Evolutionary conservation across 2,329 filamentous ascomycete genomes (phyloP).

Genomic region (Juglanconis juglandina): DNA sequence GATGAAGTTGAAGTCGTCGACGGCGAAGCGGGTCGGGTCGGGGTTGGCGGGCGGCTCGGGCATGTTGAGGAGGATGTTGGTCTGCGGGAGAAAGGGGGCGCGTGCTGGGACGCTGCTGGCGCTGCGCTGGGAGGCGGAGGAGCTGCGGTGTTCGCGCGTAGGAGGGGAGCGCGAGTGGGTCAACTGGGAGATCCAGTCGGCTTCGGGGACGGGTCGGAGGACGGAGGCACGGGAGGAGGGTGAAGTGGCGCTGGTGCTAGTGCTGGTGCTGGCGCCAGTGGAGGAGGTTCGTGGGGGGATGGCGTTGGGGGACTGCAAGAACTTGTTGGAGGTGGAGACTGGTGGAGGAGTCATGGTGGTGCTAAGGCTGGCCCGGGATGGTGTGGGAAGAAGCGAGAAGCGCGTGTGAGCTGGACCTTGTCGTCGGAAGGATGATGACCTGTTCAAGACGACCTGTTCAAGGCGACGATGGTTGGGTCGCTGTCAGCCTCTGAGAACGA

Average conservation of each 20-base stretch:
- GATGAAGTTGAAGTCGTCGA: slow-evolving; percentile 52
- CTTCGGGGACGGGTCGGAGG: slow-evolving; percentile 56
- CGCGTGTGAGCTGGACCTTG: too few relatives aligned
- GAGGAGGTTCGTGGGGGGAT: slow-evolving; percentile 75
- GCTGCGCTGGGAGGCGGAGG: slow-evolving; percentile 10
- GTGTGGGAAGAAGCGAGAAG: neutral
- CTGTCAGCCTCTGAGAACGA: too few relatives aligned
- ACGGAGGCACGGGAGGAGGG: slow-evolving; percentile 28
- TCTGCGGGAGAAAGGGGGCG: slow-evolving; percentile 25
- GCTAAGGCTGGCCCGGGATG: neutral
- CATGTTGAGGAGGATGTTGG: slow-evolving; percentile 35
- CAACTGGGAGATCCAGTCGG: slow-evolving; percentile 55
- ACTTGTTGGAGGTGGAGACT: slow-evolving; percentile 21
- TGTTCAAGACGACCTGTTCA: too few relatives aligned
- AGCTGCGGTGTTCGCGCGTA: slow-evolving; percentile 17
- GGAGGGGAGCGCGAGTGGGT: slow-evolving; percentile 23
- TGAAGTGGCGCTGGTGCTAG: slow-evolving; percentile 23
- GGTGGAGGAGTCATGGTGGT: slow-evolving; percentile 21
- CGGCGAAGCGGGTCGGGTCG: slow-evolving; percentile 51
- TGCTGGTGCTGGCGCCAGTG: slow-evolving; percentile 42
- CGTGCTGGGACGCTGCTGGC: slow-evolving; percentile 14
- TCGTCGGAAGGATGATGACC: too few relatives aligned
- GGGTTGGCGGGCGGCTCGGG: slow-evolving; percentile 33
- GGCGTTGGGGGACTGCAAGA: slow-evolving; percentile 55
- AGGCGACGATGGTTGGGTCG: too few relatives aligned